phyloP scores from a whole-genome alignment of 495 filamentous ascomycete species.

The Penicillium canescens region DNA sequence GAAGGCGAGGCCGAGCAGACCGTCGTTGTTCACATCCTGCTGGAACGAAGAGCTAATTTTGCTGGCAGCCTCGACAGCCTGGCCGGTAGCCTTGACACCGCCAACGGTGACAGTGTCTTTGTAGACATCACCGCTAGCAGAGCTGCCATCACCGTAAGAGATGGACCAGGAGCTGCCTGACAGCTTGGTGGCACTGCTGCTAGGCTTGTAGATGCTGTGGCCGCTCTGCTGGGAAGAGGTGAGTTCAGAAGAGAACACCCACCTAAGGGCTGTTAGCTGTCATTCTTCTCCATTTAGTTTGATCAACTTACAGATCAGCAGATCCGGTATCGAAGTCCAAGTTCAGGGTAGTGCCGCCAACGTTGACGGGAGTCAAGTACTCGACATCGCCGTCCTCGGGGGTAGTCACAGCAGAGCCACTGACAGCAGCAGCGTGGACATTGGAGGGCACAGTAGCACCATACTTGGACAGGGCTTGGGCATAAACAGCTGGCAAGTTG shows the following conservation, averaged over 20 bases:
- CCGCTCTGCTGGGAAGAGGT: slow-evolving; percentile 48
- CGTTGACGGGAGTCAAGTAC: slow-evolving; percentile 66
- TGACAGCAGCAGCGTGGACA: slow-evolving; percentile 45
- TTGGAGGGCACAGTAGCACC: slow-evolving; percentile 38
- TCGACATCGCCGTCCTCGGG: slow-evolving; percentile 61
- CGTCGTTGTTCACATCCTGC: slow-evolving; percentile 61
- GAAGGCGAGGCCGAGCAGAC: slow-evolving; percentile 73
- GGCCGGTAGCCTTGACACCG: slow-evolving; percentile 56
- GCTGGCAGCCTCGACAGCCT: slow-evolving; percentile 70
- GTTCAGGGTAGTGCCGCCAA: slow-evolving; percentile 63
- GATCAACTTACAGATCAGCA: slow-evolving; percentile 63
- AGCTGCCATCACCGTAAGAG: slow-evolving; percentile 70
- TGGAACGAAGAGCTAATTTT: slow-evolving; percentile 61
- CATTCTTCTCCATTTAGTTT: background rate
- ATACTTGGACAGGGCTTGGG: slow-evolving; percentile 46
- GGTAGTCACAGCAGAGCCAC: slow-evolving; percentile 49
- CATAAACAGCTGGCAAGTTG: slow-evolving; percentile 44
- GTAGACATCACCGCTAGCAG: slow-evolving; percentile 66
- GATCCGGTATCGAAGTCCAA: slow-evolving; percentile 78
- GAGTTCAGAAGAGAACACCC: slow-evolving; percentile 55
- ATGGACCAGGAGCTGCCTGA: slow-evolving; percentile 64
- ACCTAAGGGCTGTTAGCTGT: slow-evolving; percentile 27
- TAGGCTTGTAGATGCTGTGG: slow-evolving; percentile 64
- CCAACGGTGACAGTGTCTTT: slow-evolving; percentile 69
- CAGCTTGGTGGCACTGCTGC: slow-evolving; percentile 48